Percentiles rank a stretch among this genome's conserved stretches.
Conservation (phyloP, 1,284 basidiomycete species). For the Fistulinella cinereoalba region DNA sequence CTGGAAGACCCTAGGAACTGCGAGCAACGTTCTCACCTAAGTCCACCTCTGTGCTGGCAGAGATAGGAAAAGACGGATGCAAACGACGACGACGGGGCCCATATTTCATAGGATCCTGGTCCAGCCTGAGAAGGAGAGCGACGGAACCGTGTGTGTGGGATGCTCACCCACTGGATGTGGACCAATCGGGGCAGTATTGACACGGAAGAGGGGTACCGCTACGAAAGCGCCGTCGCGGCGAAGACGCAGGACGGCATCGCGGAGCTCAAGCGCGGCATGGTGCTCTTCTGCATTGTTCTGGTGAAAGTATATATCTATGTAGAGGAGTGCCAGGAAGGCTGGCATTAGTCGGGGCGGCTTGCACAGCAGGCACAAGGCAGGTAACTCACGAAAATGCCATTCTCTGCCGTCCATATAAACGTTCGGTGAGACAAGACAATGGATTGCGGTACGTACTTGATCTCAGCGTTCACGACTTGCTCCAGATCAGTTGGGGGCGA, state of each 20-base stretch:
- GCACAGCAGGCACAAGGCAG: neutral
- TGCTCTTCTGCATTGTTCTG: constrained; percentile 63
- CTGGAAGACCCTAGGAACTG: neutral
- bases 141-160: neutral
- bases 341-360: too few species aligned
- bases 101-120: constrained; percentile 75
- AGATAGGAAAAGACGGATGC: constrained; percentile 70
- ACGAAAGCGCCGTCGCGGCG: constrained; percentile 72
- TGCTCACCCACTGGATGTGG: constrained; percentile 71
- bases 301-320: constrained; percentile 71
- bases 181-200: constrained; percentile 65
- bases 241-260: constrained; percentile 66
- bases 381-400: constrained; percentile 70
- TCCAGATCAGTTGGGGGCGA: constrained; percentile 53
- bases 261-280: constrained; percentile 60
- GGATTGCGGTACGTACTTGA: constrained; percentile 48
- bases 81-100: constrained; percentile 72
- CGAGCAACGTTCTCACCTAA: constrained; percentile 48
- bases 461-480: constrained; percentile 58
- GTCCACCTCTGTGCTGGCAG: constrained; percentile 57
- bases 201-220: constrained; percentile 68
- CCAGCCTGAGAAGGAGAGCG: neutral
- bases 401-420: constrained; percentile 44
- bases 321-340: neutral
- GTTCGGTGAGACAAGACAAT: neutral